A percentile compares a stretch with the other conserved stretches of the same genome.
These are phyloP conservation scores for Laburnicola sp. DNA, from an alignment of 2,329 filamentous ascomycete species.

Conservation along the genomic window DNA sequence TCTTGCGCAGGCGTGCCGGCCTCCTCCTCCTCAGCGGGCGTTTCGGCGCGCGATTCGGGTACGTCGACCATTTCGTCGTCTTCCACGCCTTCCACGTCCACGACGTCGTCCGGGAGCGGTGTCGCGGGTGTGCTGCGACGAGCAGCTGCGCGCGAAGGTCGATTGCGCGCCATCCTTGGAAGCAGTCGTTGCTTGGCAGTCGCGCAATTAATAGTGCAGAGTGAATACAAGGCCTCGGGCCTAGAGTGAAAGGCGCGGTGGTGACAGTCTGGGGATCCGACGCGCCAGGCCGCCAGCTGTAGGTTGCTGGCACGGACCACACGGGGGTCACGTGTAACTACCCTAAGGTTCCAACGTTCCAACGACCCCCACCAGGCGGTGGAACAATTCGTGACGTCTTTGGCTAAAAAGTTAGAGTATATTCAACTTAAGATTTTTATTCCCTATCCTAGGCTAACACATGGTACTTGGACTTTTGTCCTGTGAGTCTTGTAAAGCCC, in stretches of 20 bases:
- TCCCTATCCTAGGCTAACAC: too few species aligned
- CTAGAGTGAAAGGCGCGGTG: slow-evolving; percentile 1
- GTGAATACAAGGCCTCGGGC: background rate
- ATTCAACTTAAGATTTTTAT: too few species aligned
- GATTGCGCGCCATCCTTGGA: slow-evolving; percentile 39
- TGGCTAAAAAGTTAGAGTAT: too few species aligned
- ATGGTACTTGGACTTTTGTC: too few species aligned
- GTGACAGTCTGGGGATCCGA: background rate
- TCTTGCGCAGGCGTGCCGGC: slow-evolving; percentile 50
- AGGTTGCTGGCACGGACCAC: too few species aligned
- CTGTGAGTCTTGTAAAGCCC: too few species aligned
- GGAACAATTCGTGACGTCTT: too few species aligned
- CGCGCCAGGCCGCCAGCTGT: too few species aligned
- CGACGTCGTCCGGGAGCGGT: slow-evolving; percentile 36
- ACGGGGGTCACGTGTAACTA: background rate
- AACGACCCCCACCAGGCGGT: too few species aligned
- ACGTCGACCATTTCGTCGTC: slow-evolving; percentile 40
- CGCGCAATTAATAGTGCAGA: background rate
- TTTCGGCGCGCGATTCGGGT: slow-evolving; percentile 40
- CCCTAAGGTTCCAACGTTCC: too few species aligned
- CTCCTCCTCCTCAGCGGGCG: slow-evolving; percentile 54
- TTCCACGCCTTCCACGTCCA: slow-evolving; percentile 37
- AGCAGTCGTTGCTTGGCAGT: background rate
- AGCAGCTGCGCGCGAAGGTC: slow-evolving; percentile 44
- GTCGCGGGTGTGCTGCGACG: slow-evolving; percentile 46